phyloP scores from a whole-genome alignment of 208 protist species.

The Herpetomonas muscarum region DNA sequence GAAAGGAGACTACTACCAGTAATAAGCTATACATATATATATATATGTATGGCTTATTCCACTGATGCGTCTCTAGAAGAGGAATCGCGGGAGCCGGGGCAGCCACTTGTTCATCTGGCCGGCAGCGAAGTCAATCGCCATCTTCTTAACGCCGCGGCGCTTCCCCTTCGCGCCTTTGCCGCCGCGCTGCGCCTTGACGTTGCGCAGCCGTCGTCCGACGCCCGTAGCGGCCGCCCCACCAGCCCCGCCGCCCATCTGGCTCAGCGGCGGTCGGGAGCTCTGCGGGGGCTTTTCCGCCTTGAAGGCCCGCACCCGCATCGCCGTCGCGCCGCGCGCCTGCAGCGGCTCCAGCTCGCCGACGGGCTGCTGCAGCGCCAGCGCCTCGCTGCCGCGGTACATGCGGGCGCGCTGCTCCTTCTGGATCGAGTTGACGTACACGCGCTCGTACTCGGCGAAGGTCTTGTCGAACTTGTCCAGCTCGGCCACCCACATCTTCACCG shows the following conservation, averaged over 20 bases:
- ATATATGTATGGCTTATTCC: not conserved
- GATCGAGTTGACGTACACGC: conserved; percentile 59
- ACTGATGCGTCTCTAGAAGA: conserved; percentile 31
- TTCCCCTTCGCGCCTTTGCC: conserved; percentile 20
- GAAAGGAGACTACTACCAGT: too few relatives aligned
- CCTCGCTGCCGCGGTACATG: conserved; percentile 41
- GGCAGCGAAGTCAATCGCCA: conserved; percentile 52
- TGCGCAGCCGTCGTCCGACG: conserved; percentile 38
- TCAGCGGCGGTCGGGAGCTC: conserved; percentile 31
- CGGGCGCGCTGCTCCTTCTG: conserved; percentile 66
- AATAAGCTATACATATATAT: conserved; percentile 1
- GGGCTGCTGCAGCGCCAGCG: conserved; percentile 50
- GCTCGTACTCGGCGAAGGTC: conserved; percentile 74
- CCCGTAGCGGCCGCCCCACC: conserved; percentile 9
- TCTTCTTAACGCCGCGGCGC: conserved; percentile 24
- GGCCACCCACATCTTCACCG: conserved; percentile 81
- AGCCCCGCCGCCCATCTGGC: conserved; percentile 12
- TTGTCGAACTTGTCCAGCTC: conserved; percentile 91
- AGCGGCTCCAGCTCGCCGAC: conserved; percentile 50
- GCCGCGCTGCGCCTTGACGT: conserved; percentile 14
- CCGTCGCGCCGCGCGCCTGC: conserved; percentile 10
- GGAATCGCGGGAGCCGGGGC: conserved; percentile 40
- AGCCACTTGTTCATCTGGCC: conserved; percentile 43
- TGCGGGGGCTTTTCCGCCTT: conserved; percentile 56
- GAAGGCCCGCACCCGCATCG: conserved; percentile 58